A percentile compares a stretch with the other conserved stretches of the same genome.
Evolutionary conservation across 2,329 filamentous ascomycete species (phyloP).

Genomic region (Akanthomyces lecanii): DNA sequence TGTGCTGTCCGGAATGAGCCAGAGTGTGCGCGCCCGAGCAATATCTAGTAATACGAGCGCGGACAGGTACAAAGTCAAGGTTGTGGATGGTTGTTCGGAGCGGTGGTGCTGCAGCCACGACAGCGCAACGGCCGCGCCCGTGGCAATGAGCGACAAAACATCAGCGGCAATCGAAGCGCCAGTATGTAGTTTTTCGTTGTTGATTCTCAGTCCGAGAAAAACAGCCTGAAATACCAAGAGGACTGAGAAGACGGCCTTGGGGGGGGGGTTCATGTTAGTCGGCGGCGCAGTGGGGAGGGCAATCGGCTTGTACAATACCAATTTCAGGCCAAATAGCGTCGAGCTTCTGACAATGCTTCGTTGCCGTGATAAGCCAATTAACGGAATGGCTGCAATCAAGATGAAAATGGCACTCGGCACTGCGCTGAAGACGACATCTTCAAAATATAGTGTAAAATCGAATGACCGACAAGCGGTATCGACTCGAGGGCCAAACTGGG

Average conservation of each 20-base stretch:
- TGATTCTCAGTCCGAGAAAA: constrained; percentile 2
- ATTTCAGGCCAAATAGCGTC: neutral
- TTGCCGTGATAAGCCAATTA: neutral
- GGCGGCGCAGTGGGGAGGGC: neutral
- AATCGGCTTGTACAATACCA: neutral
- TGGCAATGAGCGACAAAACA: neutral
- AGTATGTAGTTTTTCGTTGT: neutral
- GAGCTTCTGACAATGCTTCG: constrained; percentile 4
- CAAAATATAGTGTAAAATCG: constrained; percentile 14
- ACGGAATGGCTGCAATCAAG: neutral
- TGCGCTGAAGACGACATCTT: neutral
- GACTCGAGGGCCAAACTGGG: constrained; percentile 12
- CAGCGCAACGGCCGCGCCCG: neutral
- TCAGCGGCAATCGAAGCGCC: neutral
- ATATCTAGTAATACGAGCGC: constrained; percentile 39
- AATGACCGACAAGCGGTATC: constrained; percentile 4
- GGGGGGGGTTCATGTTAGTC: neutral
- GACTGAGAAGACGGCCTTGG: neutral
- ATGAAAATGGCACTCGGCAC: constrained; percentile 5
- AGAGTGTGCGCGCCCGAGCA: constrained; percentile 36
- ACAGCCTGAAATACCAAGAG: neutral
- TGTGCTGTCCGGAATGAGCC: constrained; percentile 21
- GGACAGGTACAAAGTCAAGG: constrained; percentile 36
- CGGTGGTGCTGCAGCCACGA: constrained; percentile 12
- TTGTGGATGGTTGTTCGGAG: constrained; percentile 34